Evolutionary conservation across 2,329 filamentous ascomycete genomes (phyloP), one percentile per base, ranked within the genome.

Genomic region (Dactylella cylindrospora): DNA sequence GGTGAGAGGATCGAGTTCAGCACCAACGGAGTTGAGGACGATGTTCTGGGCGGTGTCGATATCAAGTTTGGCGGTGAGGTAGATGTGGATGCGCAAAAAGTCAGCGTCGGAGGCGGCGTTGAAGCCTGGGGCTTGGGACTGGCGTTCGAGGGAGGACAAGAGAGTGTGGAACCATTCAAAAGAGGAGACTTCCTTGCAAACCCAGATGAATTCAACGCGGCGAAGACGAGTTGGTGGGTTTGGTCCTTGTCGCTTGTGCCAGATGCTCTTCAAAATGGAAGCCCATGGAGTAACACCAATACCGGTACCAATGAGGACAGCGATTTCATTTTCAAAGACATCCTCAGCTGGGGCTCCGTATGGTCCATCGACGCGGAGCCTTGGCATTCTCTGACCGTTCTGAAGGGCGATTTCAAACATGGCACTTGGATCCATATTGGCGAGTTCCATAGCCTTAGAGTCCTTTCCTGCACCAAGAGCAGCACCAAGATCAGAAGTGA

Each of bases 151-250:
- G 0, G 88, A 94, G 0, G 87, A 88, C 12, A 98, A 81, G 0
- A 98, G 83, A 1, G 87, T 90, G 73, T 98, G 93, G 78, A 98
- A 97, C 93, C 93, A 98, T 75, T 97, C 93, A 70, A 98, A 98
- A 0, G 90, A 95, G 26, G 82, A 86, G 0, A 90, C 95, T 71
- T 96, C 90, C 73, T 88, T 93, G 80, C 91, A 96, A 45, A 97
- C 85, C 93, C 93, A 98, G 77, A 98, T 94, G 75, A 98, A 98
- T 73, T 98, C 93, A 25, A 98, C 91, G 73, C 93, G 86, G 60
- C 90, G 87, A 39, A 98, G 84, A 71, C 91, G 88, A 43, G 82
- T 84, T 1, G 91, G 90, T 19, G 90, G 88, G 76, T 96, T 93
- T 5, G 91, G 90, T 12, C 85, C 83, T 66, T 93, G 85, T 65